Evolutionary conservation across 2,329 filamentous ascomycete species (phyloP), one percentile per base, ranked within the genome.

Genomic region (Thelonectria olida): DNA sequence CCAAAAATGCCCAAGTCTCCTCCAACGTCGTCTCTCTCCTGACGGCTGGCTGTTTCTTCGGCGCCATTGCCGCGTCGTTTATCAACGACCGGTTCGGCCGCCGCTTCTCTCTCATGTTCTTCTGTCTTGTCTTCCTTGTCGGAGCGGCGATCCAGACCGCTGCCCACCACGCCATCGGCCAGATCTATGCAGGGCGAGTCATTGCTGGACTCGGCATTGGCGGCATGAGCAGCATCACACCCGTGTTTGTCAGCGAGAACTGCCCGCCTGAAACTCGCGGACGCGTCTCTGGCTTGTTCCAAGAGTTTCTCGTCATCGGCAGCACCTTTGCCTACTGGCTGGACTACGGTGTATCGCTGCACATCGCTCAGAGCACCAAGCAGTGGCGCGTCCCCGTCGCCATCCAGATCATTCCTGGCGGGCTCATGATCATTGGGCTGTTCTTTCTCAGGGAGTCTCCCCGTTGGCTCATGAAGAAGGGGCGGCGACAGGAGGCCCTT

Each of bases 151-250:
- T 65, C 17, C 67, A 67, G 59, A 63, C 63, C 5, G 61, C 60
- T 28, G 66, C 67, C 4, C 41, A 51, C 2, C 64, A 67, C 34
- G 54, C 54, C 6, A 66, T 64, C 19, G 66, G 66, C 3, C 66
- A 68, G 4, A 68, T 71, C 48, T 64, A 70, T 22, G 63, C 60
- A n/a, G 67, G 68, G 3, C 61, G 68, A 13, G 61, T 69, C 41
- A 51, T 70, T 20, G 65, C 68, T 3, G 69, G 69, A 8, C 60
- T 72, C 5, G 69, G 69, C 6, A 62, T 72, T n/a, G 69, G 69
- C 5, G 68, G 67, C 15, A 69, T 65, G 63, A 67, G 63, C 34
- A 66, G 61, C 42, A 67, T 72, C 47, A 68, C 66, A 1, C 69
- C 68, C 0, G 61, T 71, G 0, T 72, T 67, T 42, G 64, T 71